Base-by-base conservation (phyloP, 2,329 filamentous ascomycete species). In the Ceratocystis cubensis region DNA sequence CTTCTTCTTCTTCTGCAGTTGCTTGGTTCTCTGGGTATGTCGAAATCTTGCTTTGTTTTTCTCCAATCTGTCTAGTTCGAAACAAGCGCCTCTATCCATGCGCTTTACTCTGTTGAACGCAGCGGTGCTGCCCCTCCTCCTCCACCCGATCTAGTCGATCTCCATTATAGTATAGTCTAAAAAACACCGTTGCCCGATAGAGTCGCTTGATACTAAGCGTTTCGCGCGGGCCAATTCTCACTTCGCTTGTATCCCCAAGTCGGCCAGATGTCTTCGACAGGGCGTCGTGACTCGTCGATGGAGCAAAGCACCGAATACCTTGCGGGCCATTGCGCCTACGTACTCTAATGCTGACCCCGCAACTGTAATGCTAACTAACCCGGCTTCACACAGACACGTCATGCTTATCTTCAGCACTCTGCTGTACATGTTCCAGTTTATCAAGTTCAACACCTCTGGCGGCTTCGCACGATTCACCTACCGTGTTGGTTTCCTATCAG, bases 401-500 rank as follows among this genome's bases (percentile, higher is more conserved):
- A 88, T 87, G 48, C 84, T 97, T 69, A 87, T 99, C 71, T 78
- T 96, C 71, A 87, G 85, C 73, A 90, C 93, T 64, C 75, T 88
- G 73, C 88, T 91, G 75, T 99, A 97, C 77, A 78, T 81, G 70
- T 76, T 97, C 69, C 95, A 91, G 62, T 96, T 91, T 80, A 78
- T 96, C 67, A 88, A 88, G 73, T 88, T 97, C 82, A 95, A 96
- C 82, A 91, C 85, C 76, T 88, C 88, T 75, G 86, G 86, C 67
- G 78, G 84, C 74, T 85, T 85, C 80, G 92, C 93, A 61, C 82
- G 84, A 71, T 86, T 94, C 76, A 88, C 88, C 67, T 99, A 99
- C 80, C 92, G 94, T 73, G 84, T 88, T 65, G 89, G 92, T 67
- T 99, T 99, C 76, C 71, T 96, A 71, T 87, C 92, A 2, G 94